Percentiles rank a stretch among this genome's conserved stretches.
These are phyloP conservation scores for Eustoma russellianum DNA, from an alignment of 257 asterid genomes.

Conservation along the genomic window DNA sequence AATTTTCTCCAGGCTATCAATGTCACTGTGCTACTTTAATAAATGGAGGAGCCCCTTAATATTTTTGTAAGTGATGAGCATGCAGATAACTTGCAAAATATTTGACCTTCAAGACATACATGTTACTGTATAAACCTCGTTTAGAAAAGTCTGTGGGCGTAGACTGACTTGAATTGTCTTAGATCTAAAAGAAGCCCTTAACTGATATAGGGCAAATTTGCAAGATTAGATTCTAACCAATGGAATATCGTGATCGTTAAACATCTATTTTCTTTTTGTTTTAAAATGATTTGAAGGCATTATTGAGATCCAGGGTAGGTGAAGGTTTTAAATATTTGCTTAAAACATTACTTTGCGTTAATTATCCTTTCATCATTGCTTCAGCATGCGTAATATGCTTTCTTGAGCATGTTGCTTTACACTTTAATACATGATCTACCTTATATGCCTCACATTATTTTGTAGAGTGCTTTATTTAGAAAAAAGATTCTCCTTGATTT, in stretches of 20 bases:
- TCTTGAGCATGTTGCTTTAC: slow-evolving; percentile 22
- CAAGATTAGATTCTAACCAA: no score
- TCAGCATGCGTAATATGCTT: slow-evolving; percentile 28
- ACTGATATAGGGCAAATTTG: no score
- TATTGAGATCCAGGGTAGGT: no score
- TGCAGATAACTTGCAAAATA: no score
- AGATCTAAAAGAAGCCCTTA: not conserved
- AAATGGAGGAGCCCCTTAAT: no score
- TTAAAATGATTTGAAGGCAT: not conserved
- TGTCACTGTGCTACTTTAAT: no score
- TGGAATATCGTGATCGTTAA: not conserved
- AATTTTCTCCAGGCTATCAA: no score
- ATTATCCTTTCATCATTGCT: slow-evolving; percentile 14
- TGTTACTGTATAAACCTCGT: no score
- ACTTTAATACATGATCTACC: slow-evolving; percentile 7
- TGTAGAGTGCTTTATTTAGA: slow-evolving; percentile 6
- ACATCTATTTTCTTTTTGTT: not conserved
- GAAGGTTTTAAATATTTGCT: slow-evolving; percentile 3
- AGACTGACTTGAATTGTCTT: not conserved
- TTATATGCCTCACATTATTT: slow-evolving; percentile 5
- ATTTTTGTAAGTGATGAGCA: no score
- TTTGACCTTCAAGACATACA: no score
- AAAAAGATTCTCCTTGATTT: slow-evolving; percentile 6
- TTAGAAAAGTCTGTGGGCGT: no score
- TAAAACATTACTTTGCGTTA: slow-evolving; percentile 8